Evolutionary conservation across 371 early-diverging fungal species (phyloP).

Genomic region (Mortierella sp.): DNA sequence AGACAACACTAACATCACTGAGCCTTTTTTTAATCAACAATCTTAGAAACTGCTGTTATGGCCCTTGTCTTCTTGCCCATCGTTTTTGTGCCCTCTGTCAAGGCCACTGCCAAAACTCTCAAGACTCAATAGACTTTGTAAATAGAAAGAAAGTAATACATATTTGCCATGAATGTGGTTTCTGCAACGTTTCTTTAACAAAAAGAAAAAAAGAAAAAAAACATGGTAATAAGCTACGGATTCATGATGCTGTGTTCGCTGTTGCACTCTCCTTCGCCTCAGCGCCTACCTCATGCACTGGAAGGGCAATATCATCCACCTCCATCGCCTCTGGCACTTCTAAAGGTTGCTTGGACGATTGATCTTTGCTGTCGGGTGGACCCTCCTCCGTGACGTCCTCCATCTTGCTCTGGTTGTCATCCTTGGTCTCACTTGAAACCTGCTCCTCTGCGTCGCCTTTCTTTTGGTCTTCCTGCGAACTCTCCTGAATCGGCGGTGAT

Average conservation of each 20-base stretch:
- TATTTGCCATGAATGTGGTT: too few relatives aligned
- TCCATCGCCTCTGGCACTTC: constrained; percentile 5
- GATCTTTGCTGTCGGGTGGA: background rate
- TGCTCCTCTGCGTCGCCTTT: background rate
- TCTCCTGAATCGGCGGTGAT: background rate
- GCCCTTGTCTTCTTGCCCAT: constrained; percentile 46
- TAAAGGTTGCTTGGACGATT: background rate
- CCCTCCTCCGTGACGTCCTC: background rate
- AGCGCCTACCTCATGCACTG: background rate
- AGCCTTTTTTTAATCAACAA: background rate
- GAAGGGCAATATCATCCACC: background rate
- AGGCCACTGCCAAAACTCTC: constrained; percentile 22
- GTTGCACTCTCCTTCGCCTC: background rate
- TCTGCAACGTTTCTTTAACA: background rate
- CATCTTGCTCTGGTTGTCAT: background rate
- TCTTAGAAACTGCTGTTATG: constrained; percentile 41
- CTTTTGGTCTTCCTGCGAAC: background rate
- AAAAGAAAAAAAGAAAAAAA: constrained; percentile 1
- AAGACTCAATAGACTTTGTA: constrained; percentile 31
- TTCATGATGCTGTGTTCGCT: background rate
- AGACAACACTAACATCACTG: background rate
- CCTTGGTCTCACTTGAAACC: background rate
- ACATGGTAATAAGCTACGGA: background rate
- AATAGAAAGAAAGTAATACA: background rate
- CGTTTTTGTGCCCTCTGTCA: constrained; percentile 36